phyloP scores from a whole-genome alignment of 2,329 filamentous ascomycete genomes.

The Beauveria pseudobassiana region DNA sequence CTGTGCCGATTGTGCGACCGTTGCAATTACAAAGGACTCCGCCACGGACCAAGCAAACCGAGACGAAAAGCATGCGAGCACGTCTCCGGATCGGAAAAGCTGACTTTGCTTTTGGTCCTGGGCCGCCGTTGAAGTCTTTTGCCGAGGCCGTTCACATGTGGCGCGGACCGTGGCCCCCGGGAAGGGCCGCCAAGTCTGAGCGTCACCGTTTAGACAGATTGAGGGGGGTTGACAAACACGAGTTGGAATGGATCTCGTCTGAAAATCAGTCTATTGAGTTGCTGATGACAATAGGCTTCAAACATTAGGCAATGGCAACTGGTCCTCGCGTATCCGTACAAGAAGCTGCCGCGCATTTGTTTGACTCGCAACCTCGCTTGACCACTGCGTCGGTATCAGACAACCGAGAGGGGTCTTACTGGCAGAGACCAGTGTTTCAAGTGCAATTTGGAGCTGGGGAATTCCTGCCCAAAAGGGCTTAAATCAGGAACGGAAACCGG shows the following conservation, averaged over 20 bases:
- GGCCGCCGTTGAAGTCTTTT: neutral
- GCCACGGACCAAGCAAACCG: neutral
- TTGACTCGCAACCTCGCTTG: constrained; percentile 5
- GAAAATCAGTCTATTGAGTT: neutral
- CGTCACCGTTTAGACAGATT: neutral
- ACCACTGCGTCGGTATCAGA: constrained; percentile 10
- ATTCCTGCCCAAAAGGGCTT: constrained; percentile 7
- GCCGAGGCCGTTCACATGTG: constrained; percentile 10
- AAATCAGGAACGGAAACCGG: constrained; percentile 5
- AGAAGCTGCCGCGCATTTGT: neutral
- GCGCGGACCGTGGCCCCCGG: constrained; percentile 8
- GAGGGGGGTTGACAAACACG: too few species aligned
- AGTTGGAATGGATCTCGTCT: too few species aligned
- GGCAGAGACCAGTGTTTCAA: constrained; percentile 10
- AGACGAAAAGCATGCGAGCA: neutral
- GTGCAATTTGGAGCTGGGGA: constrained; percentile 13
- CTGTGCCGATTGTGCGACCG: neutral
- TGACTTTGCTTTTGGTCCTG: neutral
- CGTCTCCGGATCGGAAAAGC: neutral
- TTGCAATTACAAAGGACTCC: neutral
- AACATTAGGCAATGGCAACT: neutral
- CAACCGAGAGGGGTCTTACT: neutral
- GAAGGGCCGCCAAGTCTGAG: constrained; percentile 8
- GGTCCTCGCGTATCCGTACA: neutral
- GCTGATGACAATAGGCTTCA: neutral